Conservation (phyloP, 2,329 filamentous ascomycete genomes). For the Lithohypha guttulata region DNA sequence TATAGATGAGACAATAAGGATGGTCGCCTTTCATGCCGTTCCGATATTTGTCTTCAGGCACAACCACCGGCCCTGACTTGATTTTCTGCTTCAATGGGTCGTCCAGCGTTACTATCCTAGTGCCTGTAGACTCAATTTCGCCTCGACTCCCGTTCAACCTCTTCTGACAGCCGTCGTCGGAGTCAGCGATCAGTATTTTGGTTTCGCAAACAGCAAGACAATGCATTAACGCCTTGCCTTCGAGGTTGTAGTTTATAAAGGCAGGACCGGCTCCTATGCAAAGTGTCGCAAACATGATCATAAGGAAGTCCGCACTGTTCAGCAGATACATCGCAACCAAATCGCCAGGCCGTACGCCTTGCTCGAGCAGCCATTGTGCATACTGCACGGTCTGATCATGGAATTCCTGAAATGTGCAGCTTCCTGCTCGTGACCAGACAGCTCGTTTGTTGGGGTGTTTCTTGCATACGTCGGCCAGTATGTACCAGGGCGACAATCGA, state of each 20-base stretch:
- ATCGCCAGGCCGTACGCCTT: conserved; percentile 49
- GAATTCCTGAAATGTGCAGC: conserved; percentile 49
- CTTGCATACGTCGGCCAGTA: conserved; percentile 48
- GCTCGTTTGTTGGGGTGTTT: conserved; percentile 44
- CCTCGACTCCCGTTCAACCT: conserved; percentile 45
- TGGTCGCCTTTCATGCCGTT: conserved; percentile 40
- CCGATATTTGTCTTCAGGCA: conserved; percentile 47
- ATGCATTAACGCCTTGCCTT: conserved; percentile 53
- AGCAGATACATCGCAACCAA: conserved; percentile 56
- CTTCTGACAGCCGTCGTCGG: conserved; percentile 41
- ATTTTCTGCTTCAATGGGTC: conserved; percentile 39
- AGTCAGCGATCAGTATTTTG: conserved; percentile 49
- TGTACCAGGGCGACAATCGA: conserved; percentile 53
- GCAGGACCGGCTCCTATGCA: conserved; percentile 58
- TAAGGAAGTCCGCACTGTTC: conserved; percentile 57
- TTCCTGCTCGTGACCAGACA: conserved; percentile 56
- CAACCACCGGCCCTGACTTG: conserved; percentile 36
- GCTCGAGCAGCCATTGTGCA: conserved; percentile 49
- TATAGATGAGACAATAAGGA: conserved; percentile 59
- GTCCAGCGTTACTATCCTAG: conserved; percentile 51
- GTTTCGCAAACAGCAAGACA: conserved; percentile 50
- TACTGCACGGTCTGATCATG: conserved; percentile 50
- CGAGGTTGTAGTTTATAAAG: conserved; percentile 56
- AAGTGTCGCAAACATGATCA: conserved; percentile 54
- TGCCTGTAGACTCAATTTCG: conserved; percentile 38